These are phyloP conservation scores for Phialophora macrospora DNA, from an alignment of 2,329 filamentous ascomycete genomes.

Conservation along the genomic window DNA sequence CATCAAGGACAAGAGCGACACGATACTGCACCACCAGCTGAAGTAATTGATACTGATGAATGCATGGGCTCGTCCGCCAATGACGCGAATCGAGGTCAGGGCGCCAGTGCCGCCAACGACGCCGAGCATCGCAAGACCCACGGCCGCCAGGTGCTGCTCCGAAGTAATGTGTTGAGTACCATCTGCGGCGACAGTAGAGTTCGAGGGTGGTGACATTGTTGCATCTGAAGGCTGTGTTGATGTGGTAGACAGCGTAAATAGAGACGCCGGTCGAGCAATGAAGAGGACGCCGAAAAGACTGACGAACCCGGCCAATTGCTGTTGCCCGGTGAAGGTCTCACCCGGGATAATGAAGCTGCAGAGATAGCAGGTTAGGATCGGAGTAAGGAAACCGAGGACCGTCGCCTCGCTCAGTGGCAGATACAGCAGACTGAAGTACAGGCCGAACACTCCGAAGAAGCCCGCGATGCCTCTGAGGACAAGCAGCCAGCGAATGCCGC, in stretches of 20 bases:
- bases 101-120: conserved; percentile 76
- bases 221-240: conserved; percentile 38
- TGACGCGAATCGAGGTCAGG: conserved; percentile 77
- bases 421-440: conserved; percentile 77
- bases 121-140: conserved; percentile 73
- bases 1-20: conserved; percentile 66
- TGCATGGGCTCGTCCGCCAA: conserved; percentile 78
- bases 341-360: conserved; percentile 72
- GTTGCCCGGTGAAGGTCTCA: conserved; percentile 77
- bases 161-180: conserved; percentile 53
- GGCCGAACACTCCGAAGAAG: conserved; percentile 77
- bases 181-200: conserved; percentile 30
- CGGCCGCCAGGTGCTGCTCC: conserved; percentile 69
- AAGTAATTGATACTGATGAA: conserved; percentile 90
- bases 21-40: conserved; percentile 69
- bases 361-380: conserved; percentile 76
- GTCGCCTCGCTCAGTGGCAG: conserved; percentile 85
- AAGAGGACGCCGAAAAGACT: conserved; percentile 80
- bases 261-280: conserved; percentile 72
- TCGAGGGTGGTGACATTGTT: conserved; percentile 41
- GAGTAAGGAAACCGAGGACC: conserved; percentile 85
- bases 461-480: conserved; percentile 71
- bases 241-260: conserved; percentile 53
- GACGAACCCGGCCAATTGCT: conserved; percentile 75
- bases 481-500: conserved; percentile 69